phyloP scores from a whole-genome alignment of 2,329 filamentous ascomycete genomes.

The Penicillium sp. region DNA sequence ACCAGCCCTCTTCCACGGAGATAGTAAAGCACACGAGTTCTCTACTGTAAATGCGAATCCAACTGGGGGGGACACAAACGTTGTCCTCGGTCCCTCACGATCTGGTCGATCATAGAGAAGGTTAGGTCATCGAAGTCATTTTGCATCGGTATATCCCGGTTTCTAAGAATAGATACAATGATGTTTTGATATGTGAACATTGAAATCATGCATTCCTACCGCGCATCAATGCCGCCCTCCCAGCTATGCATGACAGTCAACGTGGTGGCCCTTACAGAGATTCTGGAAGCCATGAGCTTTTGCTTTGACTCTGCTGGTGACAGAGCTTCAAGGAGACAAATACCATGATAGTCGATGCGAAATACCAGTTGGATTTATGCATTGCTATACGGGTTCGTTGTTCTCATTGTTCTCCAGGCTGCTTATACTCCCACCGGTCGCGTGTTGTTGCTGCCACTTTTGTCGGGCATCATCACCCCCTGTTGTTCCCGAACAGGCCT shows the following conservation, averaged over 20 bases:
- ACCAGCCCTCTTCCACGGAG: too few relatives aligned
- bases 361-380: background rate
- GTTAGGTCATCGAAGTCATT: background rate
- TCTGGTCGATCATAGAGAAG: background rate
- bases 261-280: background rate
- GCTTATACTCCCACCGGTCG: background rate
- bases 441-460: background rate
- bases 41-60: too few relatives aligned
- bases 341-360: background rate
- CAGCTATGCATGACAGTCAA: background rate
- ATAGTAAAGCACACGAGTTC: too few relatives aligned
- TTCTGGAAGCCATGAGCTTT: background rate
- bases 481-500: background rate
- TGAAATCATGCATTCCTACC: background rate
- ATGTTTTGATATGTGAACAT: background rate
- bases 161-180: background rate
- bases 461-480: background rate
- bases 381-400: background rate
- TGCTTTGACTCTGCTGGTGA: too few relatives aligned
- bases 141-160: background rate
- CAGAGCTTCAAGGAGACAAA: background rate
- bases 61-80: background rate
- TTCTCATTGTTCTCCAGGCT: background rate
- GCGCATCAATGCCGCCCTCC: background rate
- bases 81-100: background rate